phyloP scores from a whole-genome alignment of 345 rosid species.

The Euphorbia pulcherrima region DNA sequence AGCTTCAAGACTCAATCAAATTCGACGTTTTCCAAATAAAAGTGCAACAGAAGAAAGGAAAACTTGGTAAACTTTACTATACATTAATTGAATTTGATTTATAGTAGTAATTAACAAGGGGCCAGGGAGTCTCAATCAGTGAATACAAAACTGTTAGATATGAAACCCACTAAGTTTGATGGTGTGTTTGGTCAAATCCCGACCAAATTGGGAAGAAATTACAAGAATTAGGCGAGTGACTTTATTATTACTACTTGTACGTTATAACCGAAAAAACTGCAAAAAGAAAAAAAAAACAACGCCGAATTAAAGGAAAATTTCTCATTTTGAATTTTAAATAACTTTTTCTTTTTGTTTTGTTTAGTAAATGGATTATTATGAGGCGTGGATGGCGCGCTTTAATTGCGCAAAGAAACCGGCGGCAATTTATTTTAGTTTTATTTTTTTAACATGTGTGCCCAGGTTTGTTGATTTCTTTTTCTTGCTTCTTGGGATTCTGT shows the following conservation, averaged over 20 bases:
- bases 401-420: conserved; percentile 49
- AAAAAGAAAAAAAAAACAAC: conserved; percentile 8
- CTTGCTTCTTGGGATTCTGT: conserved; percentile 18
- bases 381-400: conserved; percentile 45
- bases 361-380: background rate
- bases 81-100: too few relatives aligned
- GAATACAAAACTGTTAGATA: too few relatives aligned
- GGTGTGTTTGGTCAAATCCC: conserved; percentile 8
- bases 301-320: conserved; percentile 6
- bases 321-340: too few relatives aligned
- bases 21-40: too few relatives aligned
- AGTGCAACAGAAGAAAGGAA: too few relatives aligned
- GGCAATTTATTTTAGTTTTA: conserved; percentile 21
- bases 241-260: background rate
- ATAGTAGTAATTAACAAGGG: too few relatives aligned
- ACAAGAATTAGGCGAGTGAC: background rate
- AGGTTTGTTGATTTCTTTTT: background rate
- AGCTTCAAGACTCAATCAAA: too few relatives aligned
- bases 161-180: too few relatives aligned
- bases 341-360: background rate
- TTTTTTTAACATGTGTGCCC: background rate
- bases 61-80: too few relatives aligned
- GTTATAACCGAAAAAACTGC: conserved; percentile 18
- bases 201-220: background rate
- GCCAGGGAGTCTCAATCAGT: too few relatives aligned